phyloP scores from a whole-genome alignment of 2,329 filamentous ascomycete genomes.

The Aspergillus viridinutans region DNA sequence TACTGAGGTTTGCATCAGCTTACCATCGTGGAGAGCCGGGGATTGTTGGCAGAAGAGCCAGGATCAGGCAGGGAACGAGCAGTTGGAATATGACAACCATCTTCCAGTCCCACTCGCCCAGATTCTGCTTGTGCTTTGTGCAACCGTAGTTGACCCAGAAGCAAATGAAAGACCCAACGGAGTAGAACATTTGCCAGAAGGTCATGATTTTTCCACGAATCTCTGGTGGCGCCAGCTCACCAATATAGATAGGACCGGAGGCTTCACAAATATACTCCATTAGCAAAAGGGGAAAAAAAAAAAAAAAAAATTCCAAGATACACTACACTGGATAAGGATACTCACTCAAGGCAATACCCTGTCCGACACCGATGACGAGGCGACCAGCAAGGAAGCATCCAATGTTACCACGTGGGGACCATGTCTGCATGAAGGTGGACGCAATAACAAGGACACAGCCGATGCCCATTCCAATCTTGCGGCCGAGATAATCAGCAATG shows the following conservation, averaged over 20 bases:
- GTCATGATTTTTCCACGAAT: slow-evolving; percentile 66
- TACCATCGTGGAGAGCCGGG: slow-evolving; percentile 65
- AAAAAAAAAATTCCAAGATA: no score
- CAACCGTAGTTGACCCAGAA: slow-evolving; percentile 65
- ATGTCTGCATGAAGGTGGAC: slow-evolving; percentile 66
- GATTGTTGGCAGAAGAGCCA: slow-evolving; percentile 60
- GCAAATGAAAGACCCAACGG: slow-evolving; percentile 61
- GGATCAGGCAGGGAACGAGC: slow-evolving; percentile 61
- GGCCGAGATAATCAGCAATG: slow-evolving; percentile 57
- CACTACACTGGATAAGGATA: background rate
- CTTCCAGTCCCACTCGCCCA: slow-evolving; percentile 70
- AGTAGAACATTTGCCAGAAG: slow-evolving; percentile 67
- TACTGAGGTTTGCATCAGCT: slow-evolving; percentile 25
- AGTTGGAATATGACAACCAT: slow-evolving; percentile 71
- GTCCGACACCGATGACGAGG: slow-evolving; percentile 65
- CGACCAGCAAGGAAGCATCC: slow-evolving; percentile 66
- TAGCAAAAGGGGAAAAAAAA: background rate
- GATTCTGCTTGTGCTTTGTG: slow-evolving; percentile 49
- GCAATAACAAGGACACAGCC: slow-evolving; percentile 64
- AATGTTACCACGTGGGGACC: slow-evolving; percentile 57
- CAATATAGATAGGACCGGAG: slow-evolving; percentile 67
- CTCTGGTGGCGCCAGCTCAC: slow-evolving; percentile 60
- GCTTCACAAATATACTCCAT: slow-evolving; percentile 36
- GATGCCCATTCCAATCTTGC: slow-evolving; percentile 61
- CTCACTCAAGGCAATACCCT: slow-evolving; percentile 62